Percentiles rank a stretch among this genome's conserved stretches.
phyloP scores from a whole-genome alignment of 345 rosid genomes.

The Camelina sativa region DNA sequence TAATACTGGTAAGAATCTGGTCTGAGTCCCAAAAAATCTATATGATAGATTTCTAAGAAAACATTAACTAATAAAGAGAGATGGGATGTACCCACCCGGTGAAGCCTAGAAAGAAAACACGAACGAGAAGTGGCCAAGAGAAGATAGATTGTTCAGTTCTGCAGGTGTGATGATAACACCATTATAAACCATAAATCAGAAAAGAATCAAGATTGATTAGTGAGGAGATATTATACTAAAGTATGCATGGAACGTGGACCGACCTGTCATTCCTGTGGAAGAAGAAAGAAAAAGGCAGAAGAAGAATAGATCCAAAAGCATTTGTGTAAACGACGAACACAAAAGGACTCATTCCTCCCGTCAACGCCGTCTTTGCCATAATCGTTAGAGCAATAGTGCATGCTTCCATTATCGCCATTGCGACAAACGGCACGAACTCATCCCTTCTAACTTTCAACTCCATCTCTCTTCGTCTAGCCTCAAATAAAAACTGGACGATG shows the following conservation, averaged over 20 bases:
- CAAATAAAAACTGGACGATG: constrained; percentile 35
- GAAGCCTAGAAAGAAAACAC: constrained; percentile 74
- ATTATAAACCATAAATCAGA: neutral
- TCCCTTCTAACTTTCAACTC: constrained; percentile 31
- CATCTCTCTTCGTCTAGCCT: constrained; percentile 31
- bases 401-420: constrained; percentile 78
- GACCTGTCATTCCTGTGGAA: constrained; percentile 64
- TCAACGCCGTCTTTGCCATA: constrained; percentile 63
- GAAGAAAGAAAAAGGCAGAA: constrained; percentile 67
- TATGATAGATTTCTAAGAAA: constrained; percentile 1
- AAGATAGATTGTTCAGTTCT: constrained; percentile 56
- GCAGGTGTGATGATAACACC: constrained; percentile 34
- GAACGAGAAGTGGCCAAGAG: constrained; percentile 54
- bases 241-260: neutral
- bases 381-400: constrained; percentile 73
- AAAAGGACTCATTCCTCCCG: constrained; percentile 77
- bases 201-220: neutral
- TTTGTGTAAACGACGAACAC: constrained; percentile 77
- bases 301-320: constrained; percentile 59
- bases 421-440: constrained; percentile 52
- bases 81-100: constrained; percentile 59
- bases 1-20: neutral
- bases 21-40: neutral
- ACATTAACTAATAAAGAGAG: constrained; percentile 16
- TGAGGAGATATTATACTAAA: neutral